Evolutionary conservation across 306 rosid species (phyloP).

Genomic region (Cicer cuneatum): DNA sequence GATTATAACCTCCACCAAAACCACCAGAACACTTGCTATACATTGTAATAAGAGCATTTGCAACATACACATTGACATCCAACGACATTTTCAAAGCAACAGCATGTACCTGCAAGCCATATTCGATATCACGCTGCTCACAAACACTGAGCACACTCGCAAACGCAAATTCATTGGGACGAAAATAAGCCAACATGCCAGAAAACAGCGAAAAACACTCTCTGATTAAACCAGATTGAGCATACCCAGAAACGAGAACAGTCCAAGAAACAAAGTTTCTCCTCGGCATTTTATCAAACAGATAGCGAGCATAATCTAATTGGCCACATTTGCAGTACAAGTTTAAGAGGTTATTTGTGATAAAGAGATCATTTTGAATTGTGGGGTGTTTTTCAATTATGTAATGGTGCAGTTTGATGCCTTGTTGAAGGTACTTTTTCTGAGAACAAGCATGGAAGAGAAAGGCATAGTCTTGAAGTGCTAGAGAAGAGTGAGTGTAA

Average conservation of each 20-base stretch:
- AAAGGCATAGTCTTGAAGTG: slow-evolving; percentile 66
- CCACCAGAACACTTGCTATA: slow-evolving; percentile 63
- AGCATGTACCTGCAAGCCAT: slow-evolving; percentile 83
- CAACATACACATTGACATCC: slow-evolving; percentile 70
- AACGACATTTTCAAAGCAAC: slow-evolving; percentile 71
- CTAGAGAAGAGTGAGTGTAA: slow-evolving; percentile 53
- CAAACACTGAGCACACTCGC: slow-evolving; percentile 76
- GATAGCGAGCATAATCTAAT: slow-evolving; percentile 50
- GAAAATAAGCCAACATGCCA: slow-evolving; percentile 53
- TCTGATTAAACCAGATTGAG: slow-evolving; percentile 47
- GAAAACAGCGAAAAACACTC: slow-evolving; percentile 66
- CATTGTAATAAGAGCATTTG: slow-evolving; percentile 84
- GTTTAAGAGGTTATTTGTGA: slow-evolving; percentile 73
- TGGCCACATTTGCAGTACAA: slow-evolving; percentile 80
- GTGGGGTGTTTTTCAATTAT: slow-evolving; percentile 55
- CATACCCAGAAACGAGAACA: slow-evolving; percentile 77
- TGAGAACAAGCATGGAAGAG: slow-evolving; percentile 77
- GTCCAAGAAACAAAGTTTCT: slow-evolving; percentile 90
- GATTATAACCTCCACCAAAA: slow-evolving; percentile 41
- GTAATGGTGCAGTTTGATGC: slow-evolving; percentile 66
- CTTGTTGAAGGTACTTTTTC: slow-evolving; percentile 61
- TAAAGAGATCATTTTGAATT: slow-evolving; percentile 54
- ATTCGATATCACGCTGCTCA: slow-evolving; percentile 38
- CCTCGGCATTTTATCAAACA: slow-evolving; percentile 71
- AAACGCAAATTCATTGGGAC: slow-evolving; percentile 82